phyloP scores from a whole-genome alignment of 1,139 yeast species.

The Magnusiomyces clavatus region DNA sequence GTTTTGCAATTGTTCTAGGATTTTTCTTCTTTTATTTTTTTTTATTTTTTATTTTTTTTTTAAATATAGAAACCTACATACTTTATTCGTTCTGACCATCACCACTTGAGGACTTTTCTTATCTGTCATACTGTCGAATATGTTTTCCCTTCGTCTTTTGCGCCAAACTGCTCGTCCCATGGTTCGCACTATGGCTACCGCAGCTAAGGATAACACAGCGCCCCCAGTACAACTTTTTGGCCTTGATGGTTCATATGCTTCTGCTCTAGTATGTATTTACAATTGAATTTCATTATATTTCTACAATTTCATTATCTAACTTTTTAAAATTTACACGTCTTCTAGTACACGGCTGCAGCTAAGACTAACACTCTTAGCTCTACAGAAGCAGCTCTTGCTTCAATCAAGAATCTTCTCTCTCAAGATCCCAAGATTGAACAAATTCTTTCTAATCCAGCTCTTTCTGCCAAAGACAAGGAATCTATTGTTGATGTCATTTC shows the following conservation, averaged over 20 bases:
- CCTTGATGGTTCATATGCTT: slow-evolving; percentile 93
- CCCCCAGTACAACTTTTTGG: slow-evolving; percentile 95
- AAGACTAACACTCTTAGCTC: slow-evolving; percentile 71
- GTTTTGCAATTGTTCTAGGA: no score
- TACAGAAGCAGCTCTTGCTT: slow-evolving; percentile 59
- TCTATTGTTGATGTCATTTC: slow-evolving; percentile 56
- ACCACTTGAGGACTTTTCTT: slow-evolving; percentile 4
- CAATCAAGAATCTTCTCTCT: slow-evolving; percentile 49
- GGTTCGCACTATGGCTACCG: slow-evolving; percentile 38
- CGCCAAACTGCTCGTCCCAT: slow-evolving; percentile 16
- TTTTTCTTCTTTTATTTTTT: no score
- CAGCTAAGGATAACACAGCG: slow-evolving; percentile 48
- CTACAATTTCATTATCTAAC: neutral
- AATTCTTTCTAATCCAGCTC: slow-evolving; percentile 75
- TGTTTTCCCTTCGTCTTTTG: slow-evolving; percentile 15
- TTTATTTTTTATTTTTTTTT: no score
- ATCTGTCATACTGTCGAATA: slow-evolving; percentile 1
- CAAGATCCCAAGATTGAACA: slow-evolving; percentile 57
- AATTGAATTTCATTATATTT: neutral
- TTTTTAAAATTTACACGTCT: neutral
- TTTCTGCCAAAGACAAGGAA: slow-evolving; percentile 67
- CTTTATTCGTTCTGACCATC: neutral
- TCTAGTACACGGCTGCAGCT: slow-evolving; percentile 71
- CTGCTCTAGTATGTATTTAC: slow-evolving; percentile 49
- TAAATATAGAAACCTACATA: no score